Evolutionary conservation across 2,329 filamentous ascomycete genomes (phyloP), one percentile per base, ranked within the genome.

Genomic region (Fusarium sp.): DNA sequence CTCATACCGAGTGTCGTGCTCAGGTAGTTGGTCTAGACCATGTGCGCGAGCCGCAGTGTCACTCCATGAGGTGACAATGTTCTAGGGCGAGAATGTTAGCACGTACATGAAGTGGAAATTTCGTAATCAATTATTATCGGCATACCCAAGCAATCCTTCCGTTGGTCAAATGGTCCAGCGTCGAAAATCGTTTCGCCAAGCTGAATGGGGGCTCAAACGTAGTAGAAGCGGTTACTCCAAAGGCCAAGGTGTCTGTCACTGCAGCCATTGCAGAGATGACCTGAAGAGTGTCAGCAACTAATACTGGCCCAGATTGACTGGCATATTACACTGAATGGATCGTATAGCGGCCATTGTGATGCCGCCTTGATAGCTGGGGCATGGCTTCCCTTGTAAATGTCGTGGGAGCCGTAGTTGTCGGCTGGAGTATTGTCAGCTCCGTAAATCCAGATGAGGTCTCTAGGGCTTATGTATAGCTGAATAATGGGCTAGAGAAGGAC

Each of bases 131-230:
- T 7, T 12, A 33, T n/a, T 12, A 11, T 43, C 6, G 11, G n/a
- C 40, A 43, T 33, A 62, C 59, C 87, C 87, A 89, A 35, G 86
- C 87, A 4, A 89, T 73, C 11, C 86, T 85, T 52, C 90, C 90
- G 65, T 88, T 87, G 1, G 87, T 90, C 25, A 93, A 81, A 79
- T 93, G 91, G 78, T 93, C 91, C 0, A 91, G 84, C 0, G 91
- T 92, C 1, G 88, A 90, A 35, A 93, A 79, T 25, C 90, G 82
- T 38, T 91, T 82, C 0, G 91, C 91, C 32, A 93, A 82, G 74
- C 91, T 88, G 76, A 92, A 93, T 0, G 91, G 91, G 74, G 90
- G 87, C 77, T 93, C 90, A 68, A 93, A 93, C 1, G 88, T 90
- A 1, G 65, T 70, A 9, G 40, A 68, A 15, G 68, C 64, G 9